Evolutionary conservation across 768 basidiomycete species (phyloP).

Genomic region (Trametes meyenii): DNA sequence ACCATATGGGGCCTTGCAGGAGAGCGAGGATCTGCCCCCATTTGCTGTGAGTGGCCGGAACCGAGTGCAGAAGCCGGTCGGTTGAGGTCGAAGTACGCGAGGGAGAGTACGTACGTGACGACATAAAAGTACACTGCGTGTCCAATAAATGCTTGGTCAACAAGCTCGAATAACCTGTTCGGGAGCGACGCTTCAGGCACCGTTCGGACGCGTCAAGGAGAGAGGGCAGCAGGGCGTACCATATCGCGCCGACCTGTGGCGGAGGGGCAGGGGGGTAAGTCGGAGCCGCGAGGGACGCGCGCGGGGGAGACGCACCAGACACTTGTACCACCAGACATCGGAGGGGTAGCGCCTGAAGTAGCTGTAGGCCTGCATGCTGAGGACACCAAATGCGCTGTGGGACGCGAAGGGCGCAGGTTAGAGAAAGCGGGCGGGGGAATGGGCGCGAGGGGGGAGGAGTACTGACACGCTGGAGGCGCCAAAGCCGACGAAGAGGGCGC

Average conservation of each 20-base stretch:
- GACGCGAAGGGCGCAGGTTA: slow-evolving; percentile 34
- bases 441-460: not conserved
- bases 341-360: slow-evolving; percentile 59
- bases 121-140: slow-evolving; percentile 58
- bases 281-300: not conserved
- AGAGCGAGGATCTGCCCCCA: slow-evolving; percentile 31
- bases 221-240: slow-evolving; percentile 32
- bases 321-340: slow-evolving; percentile 54
- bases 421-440: not conserved
- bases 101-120: slow-evolving; percentile 46
- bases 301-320: slow-evolving; percentile 44
- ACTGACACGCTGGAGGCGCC: slow-evolving; percentile 45
- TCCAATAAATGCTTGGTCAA: slow-evolving; percentile 55
- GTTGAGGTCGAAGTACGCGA: no score
- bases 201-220: no score
- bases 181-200: not conserved
- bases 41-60: slow-evolving; percentile 19
- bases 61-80: no score
- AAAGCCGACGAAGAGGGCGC: slow-evolving; percentile 63
- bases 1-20: slow-evolving; percentile 21
- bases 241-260: slow-evolving; percentile 36
- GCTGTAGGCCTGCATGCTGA: slow-evolving; percentile 53
- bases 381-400: slow-evolving; percentile 52
- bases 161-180: slow-evolving; percentile 47
- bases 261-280: not conserved